These are phyloP conservation scores for Cercophora sp. DNA, from an alignment of 495 filamentous ascomycete species.

Conservation along the genomic window DNA sequence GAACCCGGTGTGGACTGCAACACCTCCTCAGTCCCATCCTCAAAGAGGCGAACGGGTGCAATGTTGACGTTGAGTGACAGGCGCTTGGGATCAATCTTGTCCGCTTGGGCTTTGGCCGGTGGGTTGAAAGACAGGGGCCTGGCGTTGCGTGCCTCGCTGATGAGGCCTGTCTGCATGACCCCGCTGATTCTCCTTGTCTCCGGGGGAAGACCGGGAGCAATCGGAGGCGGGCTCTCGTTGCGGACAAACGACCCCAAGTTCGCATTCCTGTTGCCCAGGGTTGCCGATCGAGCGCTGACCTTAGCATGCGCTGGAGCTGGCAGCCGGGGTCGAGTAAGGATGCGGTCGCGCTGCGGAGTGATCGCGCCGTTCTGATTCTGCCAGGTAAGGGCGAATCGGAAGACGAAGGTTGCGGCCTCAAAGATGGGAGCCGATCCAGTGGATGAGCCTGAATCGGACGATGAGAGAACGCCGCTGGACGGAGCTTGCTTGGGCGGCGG, in stretches of 20 bases:
- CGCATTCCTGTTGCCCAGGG: neutral
- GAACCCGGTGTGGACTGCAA: slow-evolving; percentile 4
- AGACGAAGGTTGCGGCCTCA: slow-evolving; percentile 40
- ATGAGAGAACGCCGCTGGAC: slow-evolving; percentile 18
- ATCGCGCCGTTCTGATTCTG: slow-evolving; percentile 23
- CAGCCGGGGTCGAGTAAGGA: slow-evolving; percentile 68
- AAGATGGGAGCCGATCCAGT: slow-evolving; percentile 41
- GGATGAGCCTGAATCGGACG: slow-evolving; percentile 38
- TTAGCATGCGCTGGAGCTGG: slow-evolving; percentile 65
- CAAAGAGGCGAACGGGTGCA: slow-evolving; percentile 6
- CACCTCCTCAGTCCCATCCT: slow-evolving; percentile 10
- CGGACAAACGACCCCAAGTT: slow-evolving; percentile 13
- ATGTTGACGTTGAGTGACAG: slow-evolving; percentile 22
- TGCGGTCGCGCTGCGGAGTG: slow-evolving; percentile 31
- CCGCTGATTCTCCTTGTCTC: slow-evolving; percentile 43
- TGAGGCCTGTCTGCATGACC: slow-evolving; percentile 37
- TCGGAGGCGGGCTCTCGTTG: slow-evolving; percentile 35
- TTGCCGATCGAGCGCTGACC: slow-evolving; percentile 37
- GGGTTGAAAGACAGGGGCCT: slow-evolving; percentile 21
- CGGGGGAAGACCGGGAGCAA: slow-evolving; percentile 37
- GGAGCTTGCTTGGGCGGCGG: slow-evolving; percentile 27
- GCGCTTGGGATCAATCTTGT: slow-evolving; percentile 11
- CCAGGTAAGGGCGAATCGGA: slow-evolving; percentile 42
- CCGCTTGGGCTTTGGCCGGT: slow-evolving; percentile 6
- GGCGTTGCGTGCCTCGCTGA: slow-evolving; percentile 45